phyloP scores from a whole-genome alignment of 768 basidiomycete genomes.

The Dentipellis sp. region DNA sequence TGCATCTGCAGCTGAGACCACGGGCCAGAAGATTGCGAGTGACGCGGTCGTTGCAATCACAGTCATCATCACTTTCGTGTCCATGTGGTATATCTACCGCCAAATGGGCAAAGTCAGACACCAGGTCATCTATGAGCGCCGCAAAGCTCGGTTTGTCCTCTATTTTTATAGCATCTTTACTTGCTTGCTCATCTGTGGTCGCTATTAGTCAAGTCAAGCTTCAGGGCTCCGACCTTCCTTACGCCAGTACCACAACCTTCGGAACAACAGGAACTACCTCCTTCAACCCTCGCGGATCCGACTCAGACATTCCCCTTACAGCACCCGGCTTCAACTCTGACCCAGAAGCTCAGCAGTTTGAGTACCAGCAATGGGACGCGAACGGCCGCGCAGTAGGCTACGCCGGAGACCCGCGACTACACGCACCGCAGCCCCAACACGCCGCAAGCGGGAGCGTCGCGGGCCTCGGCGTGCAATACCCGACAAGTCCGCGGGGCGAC shows the following conservation, averaged over 20 bases:
- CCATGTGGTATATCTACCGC: conserved; percentile 79
- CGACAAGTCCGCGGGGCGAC: background rate
- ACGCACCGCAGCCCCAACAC: conserved; percentile 41
- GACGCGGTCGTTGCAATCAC: conserved; percentile 62
- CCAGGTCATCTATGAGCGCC: conserved; percentile 54
- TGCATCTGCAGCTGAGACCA: conserved; percentile 21
- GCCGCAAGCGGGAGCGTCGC: background rate
- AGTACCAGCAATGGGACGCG: conserved; percentile 45
- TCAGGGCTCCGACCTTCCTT: conserved; percentile 9
- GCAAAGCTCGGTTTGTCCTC: conserved; percentile 53
- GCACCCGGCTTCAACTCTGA: conserved; percentile 7
- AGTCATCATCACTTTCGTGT: conserved; percentile 57
- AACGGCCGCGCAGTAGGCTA: conserved; percentile 41
- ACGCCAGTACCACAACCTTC: conserved; percentile 15
- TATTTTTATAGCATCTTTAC: background rate
- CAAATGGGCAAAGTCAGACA: conserved; percentile 65
- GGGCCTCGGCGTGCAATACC: background rate
- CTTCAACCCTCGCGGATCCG: conserved; percentile 29
- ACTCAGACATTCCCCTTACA: conserved; percentile 33
- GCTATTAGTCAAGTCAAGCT: conserved; percentile 44
- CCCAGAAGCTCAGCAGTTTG: conserved; percentile 8
- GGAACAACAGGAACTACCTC: conserved; percentile 22
- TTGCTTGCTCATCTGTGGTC: conserved; percentile 1
- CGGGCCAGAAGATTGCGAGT: conserved; percentile 52
- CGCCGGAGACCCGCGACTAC: conserved; percentile 32